Conservation (phyloP, 768 basidiomycete species). For the Mycena sanguinolenta region DNA sequence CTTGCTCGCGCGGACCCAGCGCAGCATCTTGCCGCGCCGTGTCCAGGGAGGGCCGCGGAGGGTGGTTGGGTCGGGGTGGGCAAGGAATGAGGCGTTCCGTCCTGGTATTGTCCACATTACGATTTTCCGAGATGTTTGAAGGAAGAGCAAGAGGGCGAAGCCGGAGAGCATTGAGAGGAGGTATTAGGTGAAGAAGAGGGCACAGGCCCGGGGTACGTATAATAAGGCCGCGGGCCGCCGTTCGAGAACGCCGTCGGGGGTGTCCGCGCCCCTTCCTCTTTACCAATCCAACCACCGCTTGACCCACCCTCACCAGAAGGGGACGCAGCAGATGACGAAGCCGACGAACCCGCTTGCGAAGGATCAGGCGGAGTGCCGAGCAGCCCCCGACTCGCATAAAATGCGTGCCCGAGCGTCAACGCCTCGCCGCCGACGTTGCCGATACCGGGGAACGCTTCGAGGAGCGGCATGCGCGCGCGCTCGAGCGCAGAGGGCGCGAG, state of each 20-base stretch:
- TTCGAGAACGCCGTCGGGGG: not conserved
- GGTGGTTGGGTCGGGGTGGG: not conserved
- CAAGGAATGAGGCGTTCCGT: not conserved
- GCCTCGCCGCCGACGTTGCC: constrained; percentile 9
- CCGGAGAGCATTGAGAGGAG: too few species aligned
- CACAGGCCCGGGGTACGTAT: not conserved
- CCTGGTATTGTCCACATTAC: too few species aligned
- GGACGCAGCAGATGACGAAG: too few species aligned
- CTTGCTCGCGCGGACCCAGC: not conserved
- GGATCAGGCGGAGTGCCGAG: not conserved
- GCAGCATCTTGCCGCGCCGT: constrained; percentile 16
- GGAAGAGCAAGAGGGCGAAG: not conserved
- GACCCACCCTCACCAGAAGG: too few species aligned
- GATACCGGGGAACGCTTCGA: constrained; percentile 25
- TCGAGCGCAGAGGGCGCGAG: constrained; percentile 21
- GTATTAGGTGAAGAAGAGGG: too few species aligned
- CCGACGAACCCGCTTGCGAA: too few species aligned
- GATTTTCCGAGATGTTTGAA: too few species aligned
- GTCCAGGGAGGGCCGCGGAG: constrained; percentile 12
- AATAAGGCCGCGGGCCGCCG: not conserved
- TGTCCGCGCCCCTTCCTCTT: too few species aligned
- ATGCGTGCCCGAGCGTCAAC: constrained; percentile 4
- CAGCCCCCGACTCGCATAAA: not conserved
- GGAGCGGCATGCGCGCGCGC: constrained; percentile 23
- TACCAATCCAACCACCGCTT: too few species aligned